A percentile compares a stretch with the other conserved stretches of the same genome.
Evolutionary conservation across 192 early-diverging fungal genomes (phyloP).

Genomic region (Backusella parvicylindrica): DNA sequence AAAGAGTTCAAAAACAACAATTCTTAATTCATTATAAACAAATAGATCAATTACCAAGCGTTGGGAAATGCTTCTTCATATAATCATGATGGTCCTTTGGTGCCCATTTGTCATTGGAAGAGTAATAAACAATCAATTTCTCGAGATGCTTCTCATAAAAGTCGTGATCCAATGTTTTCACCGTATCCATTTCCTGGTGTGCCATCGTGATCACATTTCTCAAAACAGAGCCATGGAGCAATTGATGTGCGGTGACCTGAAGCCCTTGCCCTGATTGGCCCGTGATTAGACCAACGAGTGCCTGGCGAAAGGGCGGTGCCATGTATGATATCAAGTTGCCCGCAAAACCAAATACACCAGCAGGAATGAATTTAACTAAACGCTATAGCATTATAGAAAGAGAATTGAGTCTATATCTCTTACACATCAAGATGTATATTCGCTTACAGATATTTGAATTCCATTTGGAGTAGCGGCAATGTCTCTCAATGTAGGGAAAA

Average conservation of each 20-base stretch:
- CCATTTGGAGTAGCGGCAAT: constrained; percentile 80
- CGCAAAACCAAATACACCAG: constrained; percentile 9
- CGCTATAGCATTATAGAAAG: background rate
- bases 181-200: constrained; percentile 66
- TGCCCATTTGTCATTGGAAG: constrained; percentile 72
- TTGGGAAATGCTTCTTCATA: constrained; percentile 63
- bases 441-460: constrained; percentile 49
- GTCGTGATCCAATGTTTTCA: constrained; percentile 63
- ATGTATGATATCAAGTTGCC: constrained; percentile 32
- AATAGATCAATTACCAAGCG: constrained; percentile 37
- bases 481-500: constrained; percentile 81
- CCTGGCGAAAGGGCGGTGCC: constrained; percentile 35
- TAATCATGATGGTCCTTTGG: constrained; percentile 63
- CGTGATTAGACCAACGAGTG: constrained; percentile 32
- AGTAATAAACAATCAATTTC: constrained; percentile 80
- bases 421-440: background rate
- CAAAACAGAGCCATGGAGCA: constrained; percentile 61
- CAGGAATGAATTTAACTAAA: constrained; percentile 29
- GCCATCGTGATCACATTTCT: constrained; percentile 70
- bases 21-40: background rate
- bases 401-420: background rate
- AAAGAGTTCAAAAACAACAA: background rate
- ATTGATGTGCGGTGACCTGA: constrained; percentile 56
- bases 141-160: constrained; percentile 51
- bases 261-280: constrained; percentile 43